Conservation (phyloP, 108 stramenopile species). For the Skeletonema potamos region DNA sequence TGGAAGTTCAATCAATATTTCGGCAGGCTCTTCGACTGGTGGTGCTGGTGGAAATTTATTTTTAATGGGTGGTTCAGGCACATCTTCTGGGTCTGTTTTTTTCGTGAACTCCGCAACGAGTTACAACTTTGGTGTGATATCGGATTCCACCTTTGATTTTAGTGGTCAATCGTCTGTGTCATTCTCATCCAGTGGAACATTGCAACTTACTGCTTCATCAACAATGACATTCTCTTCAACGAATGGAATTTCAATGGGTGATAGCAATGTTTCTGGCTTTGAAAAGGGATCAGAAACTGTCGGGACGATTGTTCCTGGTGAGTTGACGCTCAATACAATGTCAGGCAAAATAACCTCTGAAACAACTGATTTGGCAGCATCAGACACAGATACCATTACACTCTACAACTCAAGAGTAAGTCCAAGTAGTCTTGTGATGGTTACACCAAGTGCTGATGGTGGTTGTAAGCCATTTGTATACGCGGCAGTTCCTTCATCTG, state of each 20-base stretch:
- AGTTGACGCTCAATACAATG: constrained; percentile 27
- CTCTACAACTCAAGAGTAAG: constrained; percentile 24
- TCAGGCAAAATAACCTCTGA: constrained; percentile 30
- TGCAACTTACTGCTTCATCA: constrained; percentile 8
- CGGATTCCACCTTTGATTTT: constrained; percentile 25
- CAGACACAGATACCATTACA: constrained; percentile 7
- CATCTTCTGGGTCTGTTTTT: constrained; percentile 18
- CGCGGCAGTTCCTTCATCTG: not conserved
- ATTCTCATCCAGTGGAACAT: constrained; percentile 10
- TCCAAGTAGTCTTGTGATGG: constrained; percentile 25
- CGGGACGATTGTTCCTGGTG: constrained; percentile 18
- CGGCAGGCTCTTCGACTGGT: constrained; percentile 1
- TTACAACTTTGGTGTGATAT: constrained; percentile 31
- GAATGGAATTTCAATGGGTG: constrained; percentile 33
- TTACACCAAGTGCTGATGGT: constrained; percentile 8
- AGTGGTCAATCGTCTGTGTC: constrained; percentile 21
- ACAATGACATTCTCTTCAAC: constrained; percentile 12
- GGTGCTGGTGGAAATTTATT: constrained; percentile 17
- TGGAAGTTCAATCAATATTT: constrained; percentile 12
- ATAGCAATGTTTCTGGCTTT: constrained; percentile 33
- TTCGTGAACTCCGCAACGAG: constrained; percentile 17
- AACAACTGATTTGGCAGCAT: constrained; percentile 11
- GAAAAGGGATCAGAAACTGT: constrained; percentile 34
- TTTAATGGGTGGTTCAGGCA: constrained; percentile 13
- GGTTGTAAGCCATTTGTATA: constrained; percentile 23